A percentile compares a stretch with the other conserved stretches of the same genome.
These are phyloP conservation scores for Oleoguttula mirabilis DNA, from an alignment of 495 filamentous ascomycete genomes.

Conservation along the genomic window DNA sequence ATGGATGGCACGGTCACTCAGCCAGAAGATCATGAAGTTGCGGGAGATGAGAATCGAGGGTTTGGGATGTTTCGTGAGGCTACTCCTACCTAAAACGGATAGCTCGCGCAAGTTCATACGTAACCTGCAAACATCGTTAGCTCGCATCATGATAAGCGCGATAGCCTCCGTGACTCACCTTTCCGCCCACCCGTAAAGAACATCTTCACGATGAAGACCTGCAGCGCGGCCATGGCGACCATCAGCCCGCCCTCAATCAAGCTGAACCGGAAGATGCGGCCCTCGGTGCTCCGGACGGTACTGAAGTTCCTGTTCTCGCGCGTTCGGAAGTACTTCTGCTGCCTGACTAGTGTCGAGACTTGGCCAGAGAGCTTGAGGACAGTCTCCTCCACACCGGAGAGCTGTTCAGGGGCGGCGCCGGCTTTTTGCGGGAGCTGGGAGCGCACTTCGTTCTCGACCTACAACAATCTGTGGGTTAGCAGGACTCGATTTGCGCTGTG, in stretches of 20 bases:
- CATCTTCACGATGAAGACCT: constrained; percentile 96
- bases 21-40: too few species aligned
- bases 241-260: constrained; percentile 85
- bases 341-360: constrained; percentile 89
- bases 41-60: too few species aligned
- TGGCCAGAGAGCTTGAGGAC: constrained; percentile 90
- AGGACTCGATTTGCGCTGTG: neutral
- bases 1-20: too few species aligned
- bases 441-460: constrained; percentile 92
- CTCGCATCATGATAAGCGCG: neutral
- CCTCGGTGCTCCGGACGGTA: constrained; percentile 92
- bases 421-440: constrained; percentile 79
- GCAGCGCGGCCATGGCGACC: constrained; percentile 88
- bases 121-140: neutral
- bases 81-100: too few species aligned
- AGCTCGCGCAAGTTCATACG: too few species aligned
- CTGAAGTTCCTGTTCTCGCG: constrained; percentile 98
- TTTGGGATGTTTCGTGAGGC: too few species aligned
- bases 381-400: constrained; percentile 80
- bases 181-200: constrained; percentile 91
- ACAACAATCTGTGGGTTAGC: neutral
- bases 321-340: constrained; percentile 99
- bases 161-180: constrained; percentile 35
- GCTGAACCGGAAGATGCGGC: constrained; percentile 92
- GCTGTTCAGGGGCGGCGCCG: constrained; percentile 84